phyloP scores from a whole-genome alignment of 805 yeast genomes.

The Suhomyces sp. region DNA sequence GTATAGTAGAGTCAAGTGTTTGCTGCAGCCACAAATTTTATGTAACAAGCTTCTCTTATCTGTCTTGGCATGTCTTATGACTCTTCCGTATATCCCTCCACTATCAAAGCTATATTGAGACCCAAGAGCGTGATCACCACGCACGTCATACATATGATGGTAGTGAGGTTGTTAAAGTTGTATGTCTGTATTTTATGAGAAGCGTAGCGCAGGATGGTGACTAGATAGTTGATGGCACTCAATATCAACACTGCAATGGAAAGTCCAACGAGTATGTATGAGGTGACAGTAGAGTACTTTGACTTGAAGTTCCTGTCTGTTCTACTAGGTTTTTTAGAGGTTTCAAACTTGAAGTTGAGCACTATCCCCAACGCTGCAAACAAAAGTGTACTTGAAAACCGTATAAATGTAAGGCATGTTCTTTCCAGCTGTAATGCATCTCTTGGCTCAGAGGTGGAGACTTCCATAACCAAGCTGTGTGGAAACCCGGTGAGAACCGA shows the following conservation, averaged over 20 bases:
- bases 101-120: constrained; percentile 24
- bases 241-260: constrained; percentile 37
- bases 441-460: constrained; percentile 49
- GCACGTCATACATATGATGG: constrained; percentile 30
- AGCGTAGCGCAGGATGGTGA: constrained; percentile 45
- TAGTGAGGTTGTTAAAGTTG: constrained; percentile 28
- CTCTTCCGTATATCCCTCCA: constrained; percentile 10
- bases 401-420: constrained; percentile 48
- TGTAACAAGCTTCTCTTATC: neutral
- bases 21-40: neutral
- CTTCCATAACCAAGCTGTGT: constrained; percentile 26
- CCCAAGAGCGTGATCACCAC: constrained; percentile 36
- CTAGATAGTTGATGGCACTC: constrained; percentile 41
- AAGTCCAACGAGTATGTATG: constrained; percentile 35
- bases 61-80: neutral
- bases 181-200: constrained; percentile 38
- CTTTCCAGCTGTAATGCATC: constrained; percentile 55
- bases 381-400: constrained; percentile 44
- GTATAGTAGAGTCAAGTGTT: neutral
- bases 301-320: constrained; percentile 1
- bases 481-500: constrained; percentile 13
- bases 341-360: constrained; percentile 43
- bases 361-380: constrained; percentile 47
- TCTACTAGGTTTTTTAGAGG: constrained; percentile 15
- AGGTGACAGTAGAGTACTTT: constrained; percentile 7